Base-by-base conservation (phyloP, 768 basidiomycete genomes). In the Mycena latifolia region DNA sequence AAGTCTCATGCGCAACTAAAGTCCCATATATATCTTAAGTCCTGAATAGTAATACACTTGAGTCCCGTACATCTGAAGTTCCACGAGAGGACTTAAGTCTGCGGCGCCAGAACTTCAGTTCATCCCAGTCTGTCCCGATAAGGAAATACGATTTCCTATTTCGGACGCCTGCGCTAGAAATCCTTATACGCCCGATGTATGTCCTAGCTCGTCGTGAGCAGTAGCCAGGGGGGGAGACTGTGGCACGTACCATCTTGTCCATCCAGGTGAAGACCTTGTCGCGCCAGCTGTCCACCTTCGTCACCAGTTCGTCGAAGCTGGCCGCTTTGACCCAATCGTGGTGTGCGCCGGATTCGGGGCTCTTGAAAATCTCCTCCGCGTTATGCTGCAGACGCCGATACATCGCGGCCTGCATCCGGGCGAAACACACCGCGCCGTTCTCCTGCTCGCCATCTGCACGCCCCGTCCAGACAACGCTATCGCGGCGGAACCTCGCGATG, bases 261-360 rank as follows among this genome's bases (percentile, higher is more conserved):
- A 65, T 65, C 63, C 63, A 65, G 25, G 31, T 46, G 51, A 65
- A 65, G 25, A 58, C 54, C 27, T 22, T 22, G 24, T 58, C 56
- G 9, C 63, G 63, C 47, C 55, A 56, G 2, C 14, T 25, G 9
- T 48, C 63, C 12, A 65, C 57, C 20, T 45, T 39, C 24, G 8
- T n/a, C 5, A 65, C 50, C 39, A 65, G 33, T 15, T 65, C 56
- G 3, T 58, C 56, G 22, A 65, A 58, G 2, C 37, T 43, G 3
- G 35, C n/a, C 6, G 47, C 47, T n/a, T 27, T 14, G 5, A 53
- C 55, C 63, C 55, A 57, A n/a, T 65, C 63, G 24, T 33, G 37
- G 43, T 65, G 63, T 17, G 47, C 63, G 11, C 55, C 63, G 2
- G 56, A 58, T 11, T 58, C 47, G 22, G 56, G 6, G 28, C 46